Base-by-base conservation (phyloP, 1,139 yeast species). In the Waltiozyma sp. region DNA sequence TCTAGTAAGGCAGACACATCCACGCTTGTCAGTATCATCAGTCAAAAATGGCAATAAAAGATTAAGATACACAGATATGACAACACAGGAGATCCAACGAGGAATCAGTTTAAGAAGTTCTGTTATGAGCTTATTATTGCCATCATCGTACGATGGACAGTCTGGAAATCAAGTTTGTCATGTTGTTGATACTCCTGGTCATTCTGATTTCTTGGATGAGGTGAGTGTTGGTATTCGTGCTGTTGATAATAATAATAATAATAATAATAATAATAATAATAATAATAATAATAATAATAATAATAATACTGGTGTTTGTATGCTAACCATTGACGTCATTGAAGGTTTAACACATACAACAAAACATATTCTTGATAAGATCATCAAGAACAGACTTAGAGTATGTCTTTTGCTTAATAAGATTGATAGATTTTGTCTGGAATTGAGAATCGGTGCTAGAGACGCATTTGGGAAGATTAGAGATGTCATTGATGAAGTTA, bases 181-280 rank as follows among this genome's bases (percentile, higher is more conserved):
- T 53, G 52, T 88, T 3, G 50, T 87, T 1, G 98, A 93, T 55
- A 70, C 95, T 0, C 99, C 99, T 0, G 99, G 99, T 0, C 97
- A 91, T 61, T 73, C 75, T 1, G 81, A 87, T 54, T 91, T 91
- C 57, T 62, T 70, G 28, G 96, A 86, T 56, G 97, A 91, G 53
- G 65, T 77, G 3, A 69, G 76, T 0, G 70, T 77, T 1, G 73
- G 83, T 0, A 59, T 80, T 19, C 61, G 75, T 28, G 23, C 23
- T 21, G 23, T 8, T 21, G 23, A 4, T 21, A 8, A 4, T 21
- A 67, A 78, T 1, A 73, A 73, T 0, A 97, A 91, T 50, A 5
- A 10, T 14, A 14, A 14, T 50, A 5, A 10, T 14, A 14, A 14
- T 21, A 8, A 4, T 21, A 8, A 4, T 21, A 67, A 78, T 1